Conservation (phyloP, 2,329 filamentous ascomycete genomes). For the Neocatenulostroma microsporum region DNA sequence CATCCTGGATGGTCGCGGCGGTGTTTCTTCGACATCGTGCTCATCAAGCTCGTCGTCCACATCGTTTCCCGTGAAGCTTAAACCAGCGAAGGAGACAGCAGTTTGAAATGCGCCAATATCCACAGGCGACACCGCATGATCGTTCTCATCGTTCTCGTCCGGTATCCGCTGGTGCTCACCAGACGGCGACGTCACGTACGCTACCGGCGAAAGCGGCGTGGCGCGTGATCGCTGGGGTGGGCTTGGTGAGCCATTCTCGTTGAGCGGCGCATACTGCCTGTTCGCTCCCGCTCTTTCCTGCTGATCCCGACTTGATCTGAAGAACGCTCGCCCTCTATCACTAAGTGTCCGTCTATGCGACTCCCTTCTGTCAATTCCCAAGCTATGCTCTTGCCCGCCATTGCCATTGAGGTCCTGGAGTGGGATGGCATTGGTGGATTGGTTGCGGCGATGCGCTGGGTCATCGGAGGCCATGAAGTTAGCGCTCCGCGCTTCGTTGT, state of each 20-base stretch:
- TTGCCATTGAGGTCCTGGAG: constrained; percentile 48
- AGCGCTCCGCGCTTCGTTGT: constrained; percentile 8
- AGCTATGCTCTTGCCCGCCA: constrained; percentile 23
- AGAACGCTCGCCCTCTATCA: constrained; percentile 41
- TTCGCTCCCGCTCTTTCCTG: constrained; percentile 16
- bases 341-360: constrained; percentile 40
- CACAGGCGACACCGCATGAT: constrained; percentile 33
- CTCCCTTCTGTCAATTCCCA: constrained; percentile 23
- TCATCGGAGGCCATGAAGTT: constrained; percentile 43
- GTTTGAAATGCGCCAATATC: constrained; percentile 42
- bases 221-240: constrained; percentile 25
- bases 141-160: constrained; percentile 31
- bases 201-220: constrained; percentile 18
- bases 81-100: constrained; percentile 41
- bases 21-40: constrained; percentile 14
- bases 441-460: constrained; percentile 39
- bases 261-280: constrained; percentile 43
- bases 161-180: constrained; percentile 25
- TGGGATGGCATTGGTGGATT: constrained; percentile 51
- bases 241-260: constrained; percentile 42
- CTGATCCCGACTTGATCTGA: constrained; percentile 32
- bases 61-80: constrained; percentile 37
- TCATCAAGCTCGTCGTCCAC: constrained; percentile 15
- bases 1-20: constrained; percentile 12
- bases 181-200: constrained; percentile 32